Percentiles rank a stretch among this genome's conserved stretches.
Evolutionary conservation across 1,284 basidiomycete species (phyloP).

Genomic region (Athelia sp.): DNA sequence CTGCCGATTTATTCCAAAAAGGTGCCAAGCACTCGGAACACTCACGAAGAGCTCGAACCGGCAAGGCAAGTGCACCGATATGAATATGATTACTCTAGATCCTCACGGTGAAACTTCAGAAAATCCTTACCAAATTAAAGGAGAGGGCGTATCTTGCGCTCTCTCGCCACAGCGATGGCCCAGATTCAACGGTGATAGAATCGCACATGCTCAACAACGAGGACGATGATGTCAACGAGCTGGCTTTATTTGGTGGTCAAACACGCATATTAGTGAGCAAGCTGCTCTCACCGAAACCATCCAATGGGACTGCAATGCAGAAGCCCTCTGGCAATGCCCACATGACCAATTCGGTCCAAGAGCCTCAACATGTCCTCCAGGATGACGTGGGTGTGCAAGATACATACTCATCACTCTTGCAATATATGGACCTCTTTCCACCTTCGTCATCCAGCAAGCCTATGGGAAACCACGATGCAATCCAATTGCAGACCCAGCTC

Average conservation of each 20-base stretch:
- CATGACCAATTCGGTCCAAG: no score
- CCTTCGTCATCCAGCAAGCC: no score
- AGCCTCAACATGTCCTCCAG: no score
- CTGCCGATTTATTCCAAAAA: constrained; percentile 48
- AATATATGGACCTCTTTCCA: no score
- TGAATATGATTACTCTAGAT: background rate
- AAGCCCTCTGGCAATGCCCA: no score
- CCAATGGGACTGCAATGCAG: no score
- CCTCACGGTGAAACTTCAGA: constrained; percentile 21
- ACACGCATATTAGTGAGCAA: constrained; percentile 52
- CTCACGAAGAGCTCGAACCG: constrained; percentile 45
- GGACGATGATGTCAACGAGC: constrained; percentile 54
- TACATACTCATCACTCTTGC: no score
- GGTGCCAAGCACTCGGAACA: constrained; percentile 27
- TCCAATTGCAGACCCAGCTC: no score
- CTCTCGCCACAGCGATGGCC: constrained; percentile 34
- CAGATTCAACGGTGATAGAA: constrained; percentile 17
- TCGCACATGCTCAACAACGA: constrained; percentile 12
- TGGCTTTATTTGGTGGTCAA: constrained; percentile 65
- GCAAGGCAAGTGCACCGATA: constrained; percentile 30
- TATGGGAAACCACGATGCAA: no score
- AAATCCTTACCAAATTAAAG: constrained; percentile 42
- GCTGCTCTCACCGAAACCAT: constrained; percentile 29
- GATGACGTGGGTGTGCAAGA: no score
- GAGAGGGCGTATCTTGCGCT: constrained; percentile 46